These are phyloP conservation scores for Phytophthora pinifolia DNA, from an alignment of 352 stramenopile species.

Conservation along the genomic window DNA sequence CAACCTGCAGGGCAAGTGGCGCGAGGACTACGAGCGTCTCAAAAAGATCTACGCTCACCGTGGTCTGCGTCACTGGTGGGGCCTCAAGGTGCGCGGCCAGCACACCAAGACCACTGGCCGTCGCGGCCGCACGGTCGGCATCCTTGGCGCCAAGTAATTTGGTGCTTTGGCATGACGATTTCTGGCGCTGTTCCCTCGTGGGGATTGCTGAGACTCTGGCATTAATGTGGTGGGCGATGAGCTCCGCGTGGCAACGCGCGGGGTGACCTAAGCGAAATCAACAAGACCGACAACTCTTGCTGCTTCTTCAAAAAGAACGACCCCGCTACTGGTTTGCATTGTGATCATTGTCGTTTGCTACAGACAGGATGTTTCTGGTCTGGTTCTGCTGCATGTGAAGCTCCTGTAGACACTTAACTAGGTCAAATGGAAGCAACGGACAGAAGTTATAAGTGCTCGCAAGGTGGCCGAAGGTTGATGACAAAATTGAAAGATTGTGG, in stretches of 20 bases:
- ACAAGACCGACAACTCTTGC: conserved; percentile 42
- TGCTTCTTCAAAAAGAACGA: conserved; percentile 32
- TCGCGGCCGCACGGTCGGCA: conserved; percentile 82
- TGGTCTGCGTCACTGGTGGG: conserved; percentile 99
- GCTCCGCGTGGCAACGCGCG: conserved; percentile 19
- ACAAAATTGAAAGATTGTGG: conserved; percentile 14
- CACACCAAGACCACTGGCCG: conserved; percentile 99
- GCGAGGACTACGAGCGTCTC: conserved; percentile 99
- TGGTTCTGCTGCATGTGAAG: not conserved
- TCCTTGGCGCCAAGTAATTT: conserved; percentile 86
- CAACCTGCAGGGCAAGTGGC: conserved; percentile 98
- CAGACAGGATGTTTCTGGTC: not conserved
- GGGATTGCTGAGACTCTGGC: conserved; percentile 66
- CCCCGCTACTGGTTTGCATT: conserved; percentile 14
- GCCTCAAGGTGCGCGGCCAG: conserved; percentile 99
- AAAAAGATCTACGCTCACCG: conserved; percentile 99
- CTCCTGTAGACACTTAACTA: too few species aligned
- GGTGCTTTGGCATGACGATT: conserved; percentile 23
- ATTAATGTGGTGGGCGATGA: conserved; percentile 48
- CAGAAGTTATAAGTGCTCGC: too few species aligned
- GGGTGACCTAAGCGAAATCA: conserved; percentile 36
- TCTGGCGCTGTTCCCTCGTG: conserved; percentile 42
- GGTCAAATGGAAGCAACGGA: too few species aligned
- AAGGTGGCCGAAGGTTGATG: not conserved
- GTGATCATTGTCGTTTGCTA: conserved; percentile 8